phyloP scores from a whole-genome alignment of 805 yeast genomes.

The Maudiozyma bulderi region DNA sequence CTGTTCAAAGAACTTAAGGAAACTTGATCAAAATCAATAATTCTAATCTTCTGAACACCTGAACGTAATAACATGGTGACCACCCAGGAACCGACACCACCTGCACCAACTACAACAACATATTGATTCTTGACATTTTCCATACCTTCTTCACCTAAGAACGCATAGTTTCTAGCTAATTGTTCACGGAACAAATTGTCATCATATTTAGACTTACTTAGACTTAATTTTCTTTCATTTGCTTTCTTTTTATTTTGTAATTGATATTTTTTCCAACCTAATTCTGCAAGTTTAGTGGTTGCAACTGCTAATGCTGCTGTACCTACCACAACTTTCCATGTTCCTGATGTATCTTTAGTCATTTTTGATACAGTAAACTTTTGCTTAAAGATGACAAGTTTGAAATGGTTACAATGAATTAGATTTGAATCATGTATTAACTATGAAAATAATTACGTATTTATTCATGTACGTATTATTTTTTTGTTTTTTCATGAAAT shows the following conservation, averaged over 20 bases:
- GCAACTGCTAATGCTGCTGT: constrained; percentile 28
- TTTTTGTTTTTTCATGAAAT: neutral
- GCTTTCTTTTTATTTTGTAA: neutral
- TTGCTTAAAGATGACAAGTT: neutral
- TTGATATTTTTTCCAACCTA: constrained; percentile 18
- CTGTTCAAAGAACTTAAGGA: constrained; percentile 84
- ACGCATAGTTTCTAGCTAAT: constrained; percentile 87
- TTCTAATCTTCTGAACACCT: constrained; percentile 69
- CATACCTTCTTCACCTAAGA: constrained; percentile 81
- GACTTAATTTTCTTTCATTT: neutral
- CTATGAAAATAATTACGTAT: neutral
- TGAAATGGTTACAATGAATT: neutral
- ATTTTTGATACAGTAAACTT: neutral
- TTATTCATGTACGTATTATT: neutral
- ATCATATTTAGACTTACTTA: constrained; percentile 28
- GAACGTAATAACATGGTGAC: constrained; percentile 84
- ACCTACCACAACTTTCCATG: constrained; percentile 25
- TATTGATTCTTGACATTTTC: constrained; percentile 56
- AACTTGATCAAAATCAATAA: constrained; percentile 95
- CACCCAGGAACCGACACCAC: constrained; percentile 98
- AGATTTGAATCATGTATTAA: neutral
- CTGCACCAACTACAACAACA: constrained; percentile 83
- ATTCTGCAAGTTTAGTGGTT: constrained; percentile 24
- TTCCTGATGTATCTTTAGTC: constrained; percentile 4
- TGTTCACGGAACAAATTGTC: constrained; percentile 83